Conservation (phyloP, 495 filamentous ascomycete species). For the Tuber melanosporum region DNA sequence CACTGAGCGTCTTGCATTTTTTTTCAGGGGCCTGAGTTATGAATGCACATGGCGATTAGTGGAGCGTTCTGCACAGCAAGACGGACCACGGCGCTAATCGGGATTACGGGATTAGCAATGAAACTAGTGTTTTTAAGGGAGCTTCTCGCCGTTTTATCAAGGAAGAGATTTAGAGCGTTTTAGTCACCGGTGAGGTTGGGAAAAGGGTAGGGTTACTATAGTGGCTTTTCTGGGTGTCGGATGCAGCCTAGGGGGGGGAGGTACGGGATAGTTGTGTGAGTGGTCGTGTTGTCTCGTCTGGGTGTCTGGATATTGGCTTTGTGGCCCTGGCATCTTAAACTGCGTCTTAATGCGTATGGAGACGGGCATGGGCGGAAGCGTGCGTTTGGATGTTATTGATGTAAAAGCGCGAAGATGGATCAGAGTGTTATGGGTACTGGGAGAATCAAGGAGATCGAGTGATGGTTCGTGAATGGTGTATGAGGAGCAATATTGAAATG, state of each 20-base stretch:
- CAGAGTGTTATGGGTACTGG: not conserved
- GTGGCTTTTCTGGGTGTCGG: too few species aligned
- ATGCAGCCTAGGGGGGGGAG: too few species aligned
- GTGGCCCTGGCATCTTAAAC: not conserved
- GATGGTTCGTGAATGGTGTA: not conserved
- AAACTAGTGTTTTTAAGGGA: not conserved
- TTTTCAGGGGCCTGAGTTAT: not conserved
- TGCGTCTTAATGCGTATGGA: not conserved
- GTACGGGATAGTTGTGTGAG: not conserved
- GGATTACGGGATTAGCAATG: not conserved
- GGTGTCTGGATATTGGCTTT: not conserved
- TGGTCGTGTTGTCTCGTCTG: not conserved
- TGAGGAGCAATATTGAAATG: not conserved
- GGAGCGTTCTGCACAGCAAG: not conserved
- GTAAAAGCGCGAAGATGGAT: not conserved
- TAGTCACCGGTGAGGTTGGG: not conserved
- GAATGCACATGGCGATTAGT: not conserved
- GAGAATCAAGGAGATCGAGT: not conserved
- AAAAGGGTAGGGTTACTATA: not conserved
- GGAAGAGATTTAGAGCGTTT: not conserved
- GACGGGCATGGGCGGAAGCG: not conserved
- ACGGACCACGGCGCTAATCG: not conserved
- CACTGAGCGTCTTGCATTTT: not conserved
- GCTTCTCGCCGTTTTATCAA: not conserved
- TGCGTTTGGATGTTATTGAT: not conserved